phyloP scores from a whole-genome alignment of 169 alveolate genomes.

The Babesia caballi region DNA sequence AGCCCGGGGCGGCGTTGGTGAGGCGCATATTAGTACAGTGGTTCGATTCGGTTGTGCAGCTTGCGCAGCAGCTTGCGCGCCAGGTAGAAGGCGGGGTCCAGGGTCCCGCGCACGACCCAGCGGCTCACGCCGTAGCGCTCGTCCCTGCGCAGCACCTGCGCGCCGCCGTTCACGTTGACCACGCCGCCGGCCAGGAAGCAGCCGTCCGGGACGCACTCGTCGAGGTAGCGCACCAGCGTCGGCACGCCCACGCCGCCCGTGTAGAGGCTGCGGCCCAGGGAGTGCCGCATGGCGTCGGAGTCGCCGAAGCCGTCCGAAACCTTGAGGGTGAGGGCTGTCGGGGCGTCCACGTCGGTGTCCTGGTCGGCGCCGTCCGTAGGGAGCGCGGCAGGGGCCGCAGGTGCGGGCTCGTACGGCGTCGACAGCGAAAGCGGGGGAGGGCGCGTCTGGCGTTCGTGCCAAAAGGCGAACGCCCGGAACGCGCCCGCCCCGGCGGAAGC shows the following conservation, averaged over 20 bases:
- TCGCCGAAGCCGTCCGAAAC: not conserved
- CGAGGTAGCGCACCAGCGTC: slow-evolving; percentile 12
- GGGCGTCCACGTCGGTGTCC: not conserved
- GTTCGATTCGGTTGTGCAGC: slow-evolving; percentile 55
- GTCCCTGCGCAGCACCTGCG: not conserved
- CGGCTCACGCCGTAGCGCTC: slow-evolving; percentile 1
- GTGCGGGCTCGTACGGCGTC: not conserved
- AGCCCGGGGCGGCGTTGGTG: too few relatives aligned
- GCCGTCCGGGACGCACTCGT: slow-evolving; percentile 37
- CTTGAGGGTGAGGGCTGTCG: not conserved
- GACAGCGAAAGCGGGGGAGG: not conserved
- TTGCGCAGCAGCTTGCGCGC: slow-evolving; percentile 49
- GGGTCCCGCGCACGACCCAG: slow-evolving; percentile 59
- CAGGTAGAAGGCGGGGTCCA: slow-evolving; percentile 61
- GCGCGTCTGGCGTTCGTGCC: slow-evolving; percentile 24
- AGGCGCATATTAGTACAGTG: slow-evolving; percentile 34
- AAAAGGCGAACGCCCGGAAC: slow-evolving; percentile 16
- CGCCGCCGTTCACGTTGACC: slow-evolving; percentile 7
- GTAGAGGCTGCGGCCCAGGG: slow-evolving; percentile 13
- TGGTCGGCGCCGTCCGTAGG: not conserved
- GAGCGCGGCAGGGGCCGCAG: too few relatives aligned
- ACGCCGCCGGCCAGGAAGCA: slow-evolving; percentile 18
- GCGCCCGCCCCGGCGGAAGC: not conserved
- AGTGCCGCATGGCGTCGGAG: not conserved
- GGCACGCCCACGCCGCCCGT: slow-evolving; percentile 40